Base-by-base conservation (phyloP, 2,329 filamentous ascomycete species). In the Pseudogymnoascus sp. region DNA sequence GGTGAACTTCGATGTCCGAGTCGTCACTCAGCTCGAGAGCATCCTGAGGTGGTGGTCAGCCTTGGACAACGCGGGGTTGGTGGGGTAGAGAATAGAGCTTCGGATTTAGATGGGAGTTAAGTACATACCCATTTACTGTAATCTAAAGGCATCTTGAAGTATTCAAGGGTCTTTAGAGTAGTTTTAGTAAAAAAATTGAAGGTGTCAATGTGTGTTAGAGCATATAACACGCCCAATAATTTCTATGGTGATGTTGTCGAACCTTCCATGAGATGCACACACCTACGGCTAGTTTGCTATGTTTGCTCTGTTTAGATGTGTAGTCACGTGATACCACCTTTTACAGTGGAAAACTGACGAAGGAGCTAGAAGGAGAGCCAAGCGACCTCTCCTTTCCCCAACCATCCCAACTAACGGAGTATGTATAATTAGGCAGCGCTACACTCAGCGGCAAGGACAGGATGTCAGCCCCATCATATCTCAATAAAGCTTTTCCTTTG, bases 1-100 rank as follows among this genome's bases (percentile, higher is more conserved):
- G 95, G 77, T 99, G 95, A 60, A 97, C 95, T 79, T 99, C 95
- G 71, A 99, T 88, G 72, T 99, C 95, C 60, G 92, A 97, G 78
- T 99, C 95, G 77, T 99, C 95, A 72, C 91, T 96, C 73, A 99
- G 87, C 86, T 99, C 95, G 73, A 99, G 85, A 64, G 89, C 88
- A 75, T 97, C 90, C 88, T 90, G 65, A 28, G 61, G 35, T 33
- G 16, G 69, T 75, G 16, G 69, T 75, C 65, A 75, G 73, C 69
- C 65, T 70, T 62, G 67, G 67, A 64, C 41, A 69, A 69, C 67
- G 58, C 49, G 49, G 70, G 67, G 65, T 68, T 71, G 67, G 64
- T 67, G 65, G 61, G 28, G 60, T 41, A 60, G 58, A 28, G 31
- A 38, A 25, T 40, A 31, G 35, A 60, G 58, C 58, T 60, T 40